Conservation (phyloP, 768 basidiomycete species). For the Tylopilus balloui region DNA sequence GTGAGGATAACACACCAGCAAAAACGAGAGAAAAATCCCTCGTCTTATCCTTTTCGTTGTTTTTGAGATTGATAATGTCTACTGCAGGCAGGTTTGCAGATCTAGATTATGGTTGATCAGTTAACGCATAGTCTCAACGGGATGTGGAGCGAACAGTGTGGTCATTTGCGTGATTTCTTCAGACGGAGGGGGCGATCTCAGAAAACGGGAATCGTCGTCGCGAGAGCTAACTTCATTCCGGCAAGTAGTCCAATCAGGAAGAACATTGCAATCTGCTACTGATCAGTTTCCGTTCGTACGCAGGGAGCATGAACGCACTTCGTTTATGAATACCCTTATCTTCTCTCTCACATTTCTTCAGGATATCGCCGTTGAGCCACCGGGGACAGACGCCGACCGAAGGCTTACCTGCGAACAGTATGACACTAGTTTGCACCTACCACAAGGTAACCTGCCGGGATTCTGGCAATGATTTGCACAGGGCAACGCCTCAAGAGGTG, state of each 20-base stretch:
- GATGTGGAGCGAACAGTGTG: constrained; percentile 26
- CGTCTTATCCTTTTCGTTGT: constrained; percentile 18
- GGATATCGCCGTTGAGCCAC: background rate
- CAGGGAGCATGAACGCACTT: constrained; percentile 14
- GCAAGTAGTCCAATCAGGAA: background rate
- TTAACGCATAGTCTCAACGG: background rate
- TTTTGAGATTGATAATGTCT: constrained; percentile 26
- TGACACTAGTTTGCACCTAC: constrained; percentile 35
- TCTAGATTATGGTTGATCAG: constrained; percentile 10
- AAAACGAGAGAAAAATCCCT: constrained; percentile 24
- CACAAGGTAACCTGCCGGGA: constrained; percentile 21
- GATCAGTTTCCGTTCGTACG: background rate
- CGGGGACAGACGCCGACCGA: background rate
- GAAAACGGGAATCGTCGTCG: background rate
- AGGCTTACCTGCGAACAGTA: constrained; percentile 39
- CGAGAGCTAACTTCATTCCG: constrained; percentile 1
- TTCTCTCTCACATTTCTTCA: constrained; percentile 36
- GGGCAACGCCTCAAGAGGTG: constrained; percentile 24
- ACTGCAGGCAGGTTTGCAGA: constrained; percentile 25
- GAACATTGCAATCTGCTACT: constrained; percentile 12
- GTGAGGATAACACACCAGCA: constrained; percentile 10
- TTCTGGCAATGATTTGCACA: constrained; percentile 34
- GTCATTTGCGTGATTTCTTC: background rate
- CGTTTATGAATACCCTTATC: constrained; percentile 37
- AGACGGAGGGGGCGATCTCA: background rate